Conservation (phyloP, 192 early-diverging fungal genomes). For the Linnemannia hyalina region DNA sequence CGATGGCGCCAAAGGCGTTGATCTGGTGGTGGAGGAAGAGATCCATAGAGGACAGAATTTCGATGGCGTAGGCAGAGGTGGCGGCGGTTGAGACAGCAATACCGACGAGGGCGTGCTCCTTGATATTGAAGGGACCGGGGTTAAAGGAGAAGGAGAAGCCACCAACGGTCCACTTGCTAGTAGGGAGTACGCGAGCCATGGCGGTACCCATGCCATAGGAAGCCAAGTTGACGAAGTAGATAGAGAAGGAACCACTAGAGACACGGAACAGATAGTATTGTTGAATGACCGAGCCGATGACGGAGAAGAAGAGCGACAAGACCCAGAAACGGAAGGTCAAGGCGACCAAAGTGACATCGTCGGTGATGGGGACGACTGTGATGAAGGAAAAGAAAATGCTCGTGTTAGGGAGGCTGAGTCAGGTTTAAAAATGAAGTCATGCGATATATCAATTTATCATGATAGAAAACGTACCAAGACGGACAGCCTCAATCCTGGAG, state of each 20-base stretch:
- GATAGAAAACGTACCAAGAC: conserved; percentile 23
- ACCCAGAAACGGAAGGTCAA: conserved; percentile 69
- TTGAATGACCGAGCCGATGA: conserved; percentile 41
- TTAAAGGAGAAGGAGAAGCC: conserved; percentile 25
- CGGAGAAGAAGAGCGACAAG: conserved; percentile 57
- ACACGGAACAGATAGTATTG: conserved; percentile 58
- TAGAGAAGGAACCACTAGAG: conserved; percentile 30
- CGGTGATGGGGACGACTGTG: conserved; percentile 29
- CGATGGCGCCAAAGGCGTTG: conserved; percentile 20
- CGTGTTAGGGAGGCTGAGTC: neutral
- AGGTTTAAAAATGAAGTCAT: neutral
- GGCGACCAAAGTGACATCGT: conserved; percentile 59
- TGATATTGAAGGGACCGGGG: conserved; percentile 69
- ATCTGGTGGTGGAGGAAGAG: conserved; percentile 34
- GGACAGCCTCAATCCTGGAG: conserved; percentile 46
- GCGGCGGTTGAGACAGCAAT: conserved; percentile 64
- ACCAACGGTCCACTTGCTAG: neutral
- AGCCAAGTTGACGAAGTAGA: conserved; percentile 56
- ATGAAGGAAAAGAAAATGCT: neutral
- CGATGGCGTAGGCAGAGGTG: conserved; percentile 65
- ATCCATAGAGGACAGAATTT: conserved; percentile 26
- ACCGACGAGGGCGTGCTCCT: conserved; percentile 76
- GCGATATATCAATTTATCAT: neutral
- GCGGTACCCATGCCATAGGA: conserved; percentile 38
- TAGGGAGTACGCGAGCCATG: conserved; percentile 35